Percentiles rank a stretch among this genome's conserved stretches.
Conservation (phyloP, 768 basidiomycete species). For the Calocybe gangraenosa region DNA sequence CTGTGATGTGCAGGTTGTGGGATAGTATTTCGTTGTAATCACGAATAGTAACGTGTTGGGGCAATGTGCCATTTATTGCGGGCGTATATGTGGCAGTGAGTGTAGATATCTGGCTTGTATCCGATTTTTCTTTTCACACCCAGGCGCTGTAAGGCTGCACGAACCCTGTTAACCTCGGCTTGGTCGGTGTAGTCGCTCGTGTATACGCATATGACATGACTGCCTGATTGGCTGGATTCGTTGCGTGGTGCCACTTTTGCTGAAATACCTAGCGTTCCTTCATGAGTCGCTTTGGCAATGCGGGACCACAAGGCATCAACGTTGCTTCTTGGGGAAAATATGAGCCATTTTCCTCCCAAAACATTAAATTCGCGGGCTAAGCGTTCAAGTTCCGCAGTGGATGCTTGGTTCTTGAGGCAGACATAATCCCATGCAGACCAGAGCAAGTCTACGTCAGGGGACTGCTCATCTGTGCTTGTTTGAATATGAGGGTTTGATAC, state of each 20-base stretch:
- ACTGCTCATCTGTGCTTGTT: not conserved
- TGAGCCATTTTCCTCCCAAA: conserved; percentile 16
- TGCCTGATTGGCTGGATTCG: conserved; percentile 1
- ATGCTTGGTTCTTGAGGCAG: conserved; percentile 3
- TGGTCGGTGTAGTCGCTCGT: conserved; percentile 13
- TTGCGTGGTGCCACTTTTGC: conserved; percentile 12
- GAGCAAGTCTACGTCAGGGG: conserved; percentile 4
- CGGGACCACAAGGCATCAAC: conserved; percentile 14
- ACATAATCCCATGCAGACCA: conserved; percentile 4
- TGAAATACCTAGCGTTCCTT: conserved; percentile 11
- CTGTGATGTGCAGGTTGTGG: no score
- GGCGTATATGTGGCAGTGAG: conserved; percentile 3
- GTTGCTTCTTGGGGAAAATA: conserved; percentile 4
- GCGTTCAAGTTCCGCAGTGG: conserved; percentile 5
- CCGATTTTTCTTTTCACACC: conserved; percentile 14
- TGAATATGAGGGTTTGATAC: not conserved
- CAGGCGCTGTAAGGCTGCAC: conserved; percentile 10
- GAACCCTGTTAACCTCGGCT: conserved; percentile 10
- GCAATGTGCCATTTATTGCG: conserved; percentile 6
- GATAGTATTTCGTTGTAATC: no score
- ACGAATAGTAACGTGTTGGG: conserved; percentile 7
- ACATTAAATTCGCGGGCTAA: conserved; percentile 8
- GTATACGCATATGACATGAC: conserved; percentile 13
- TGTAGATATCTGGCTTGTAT: conserved; percentile 18
- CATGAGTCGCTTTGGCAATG: conserved; percentile 12